Evolutionary conservation across 139 green algal species (phyloP).

Genomic region (Zygnema circumcarinatum): DNA sequence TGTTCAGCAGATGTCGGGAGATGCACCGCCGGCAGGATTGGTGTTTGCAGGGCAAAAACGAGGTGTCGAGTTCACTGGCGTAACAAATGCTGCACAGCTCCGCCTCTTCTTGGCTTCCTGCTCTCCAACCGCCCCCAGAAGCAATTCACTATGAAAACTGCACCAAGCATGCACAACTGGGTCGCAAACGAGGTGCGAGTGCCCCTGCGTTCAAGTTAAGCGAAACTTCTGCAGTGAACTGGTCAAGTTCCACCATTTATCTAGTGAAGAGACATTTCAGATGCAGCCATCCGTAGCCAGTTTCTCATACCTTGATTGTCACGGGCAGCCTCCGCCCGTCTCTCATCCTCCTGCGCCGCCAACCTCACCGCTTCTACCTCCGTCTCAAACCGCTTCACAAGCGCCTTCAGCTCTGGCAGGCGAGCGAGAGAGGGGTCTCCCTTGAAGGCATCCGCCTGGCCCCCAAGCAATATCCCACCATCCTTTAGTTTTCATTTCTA

Average conservation of each 20-base stretch:
- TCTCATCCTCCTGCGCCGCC: not conserved
- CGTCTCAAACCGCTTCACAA: not conserved
- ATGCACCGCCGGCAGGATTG: slow-evolving; percentile 42
- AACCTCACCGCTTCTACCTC: slow-evolving; percentile 3
- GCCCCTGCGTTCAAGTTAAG: too few species aligned
- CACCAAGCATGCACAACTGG: too few species aligned
- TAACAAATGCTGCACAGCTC: slow-evolving; percentile 56
- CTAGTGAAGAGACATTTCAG: too few species aligned
- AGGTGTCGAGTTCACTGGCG: slow-evolving; percentile 25
- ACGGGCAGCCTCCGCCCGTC: not conserved
- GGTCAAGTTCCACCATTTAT: too few species aligned
- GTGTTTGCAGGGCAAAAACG: slow-evolving; percentile 49
- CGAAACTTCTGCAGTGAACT: too few species aligned
- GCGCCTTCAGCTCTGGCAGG: slow-evolving; percentile 9
- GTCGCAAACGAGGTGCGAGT: too few species aligned
- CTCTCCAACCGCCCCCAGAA: slow-evolving; percentile 20
- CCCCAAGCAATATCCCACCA: too few species aligned
- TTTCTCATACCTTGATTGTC: not conserved
- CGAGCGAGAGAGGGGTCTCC: slow-evolving; percentile 11
- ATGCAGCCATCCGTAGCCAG: too few species aligned
- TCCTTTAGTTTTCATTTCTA: too few species aligned
- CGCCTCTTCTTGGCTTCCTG: slow-evolving; percentile 17
- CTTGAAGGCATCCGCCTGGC: slow-evolving; percentile 10
- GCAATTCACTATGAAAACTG: too few species aligned
- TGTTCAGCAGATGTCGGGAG: slow-evolving; percentile 55